Evolutionary conservation across 257 asterid species (phyloP), one percentile per base, ranked within the genome.

Genomic region (Nicotiana attenuata): DNA sequence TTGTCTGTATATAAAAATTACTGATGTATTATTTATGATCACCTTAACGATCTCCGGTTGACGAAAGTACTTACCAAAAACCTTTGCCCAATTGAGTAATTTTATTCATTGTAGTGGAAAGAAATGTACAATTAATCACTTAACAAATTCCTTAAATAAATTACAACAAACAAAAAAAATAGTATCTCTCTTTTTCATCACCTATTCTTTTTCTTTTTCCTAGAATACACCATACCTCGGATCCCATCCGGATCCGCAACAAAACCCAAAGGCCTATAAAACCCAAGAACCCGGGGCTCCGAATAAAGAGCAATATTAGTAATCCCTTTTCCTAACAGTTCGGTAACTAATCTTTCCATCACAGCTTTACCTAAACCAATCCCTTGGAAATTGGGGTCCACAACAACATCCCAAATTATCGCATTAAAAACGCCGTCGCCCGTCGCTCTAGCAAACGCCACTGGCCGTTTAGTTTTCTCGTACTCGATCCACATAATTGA

Each of bases 241-340:
- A 96, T 96, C 71, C 98, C 99, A 88, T 88, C 97, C 83, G 98
- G 98, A 80, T 96, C 98, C 69, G 93, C 94, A 2, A 96, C 93
- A 83, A 96, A 96, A 0, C 98, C 99, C 90, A 96, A 64, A 0
- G 97, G 98, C 86, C 97, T 80, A n/a, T 96, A 96, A 59, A 96
- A 96, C 19, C 99, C 99, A 66, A 96, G 82, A 0, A 94, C 98
- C 24, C 99, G 94, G 90, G 98, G 97, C 97, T 96, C 99, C 88
- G 98, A 92, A 85, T 96, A 96, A 85, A 94, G 68, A 0, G 94
- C 98, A 55, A 96, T 96, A 59, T 96, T 96, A 0, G 76, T 87
- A 0, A 96, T 92, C 69, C 99, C 99, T 82, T 90, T 94, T 6
- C 87, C 91, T 61, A 88, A 85, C 93, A 94, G 90, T 77, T 80